phyloP scores from a whole-genome alignment of 768 basidiomycete species.

The Cantharellus anzutake region DNA sequence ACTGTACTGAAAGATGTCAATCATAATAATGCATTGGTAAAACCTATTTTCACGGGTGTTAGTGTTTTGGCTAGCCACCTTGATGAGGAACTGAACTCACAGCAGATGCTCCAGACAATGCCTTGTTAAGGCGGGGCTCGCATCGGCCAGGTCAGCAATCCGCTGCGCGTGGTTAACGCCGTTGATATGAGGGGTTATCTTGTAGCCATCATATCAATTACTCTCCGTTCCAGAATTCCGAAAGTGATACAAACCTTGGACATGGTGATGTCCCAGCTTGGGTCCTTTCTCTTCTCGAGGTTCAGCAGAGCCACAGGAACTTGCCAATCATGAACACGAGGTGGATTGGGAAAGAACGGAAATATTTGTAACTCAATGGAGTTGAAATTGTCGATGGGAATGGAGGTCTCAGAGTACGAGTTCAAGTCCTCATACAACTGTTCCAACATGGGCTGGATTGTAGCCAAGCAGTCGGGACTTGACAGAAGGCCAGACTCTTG shows the following conservation, averaged over 20 bases:
- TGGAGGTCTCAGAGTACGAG: slow-evolving; percentile 91
- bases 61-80: background rate
- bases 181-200: slow-evolving; percentile 71
- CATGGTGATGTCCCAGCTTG: slow-evolving; percentile 94
- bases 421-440: slow-evolving; percentile 95
- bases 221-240: background rate
- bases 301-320: slow-evolving; percentile 84
- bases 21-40: slow-evolving; percentile 90
- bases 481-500: slow-evolving; percentile 85
- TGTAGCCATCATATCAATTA: background rate
- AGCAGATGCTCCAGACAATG: slow-evolving; percentile 82
- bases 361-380: slow-evolving; percentile 92
- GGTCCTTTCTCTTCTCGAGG: slow-evolving; percentile 58
- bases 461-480: slow-evolving; percentile 37
- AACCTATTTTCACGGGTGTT: slow-evolving; percentile 33
- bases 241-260: slow-evolving; percentile 34
- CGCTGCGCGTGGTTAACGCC: slow-evolving; percentile 81
- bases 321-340: slow-evolving; percentile 80
- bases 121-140: slow-evolving; percentile 62
- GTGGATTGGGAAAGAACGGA: slow-evolving; percentile 91
- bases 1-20: slow-evolving; percentile 94
- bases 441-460: slow-evolving; percentile 72
- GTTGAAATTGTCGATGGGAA: slow-evolving; percentile 75
- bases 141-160: slow-evolving; percentile 83
- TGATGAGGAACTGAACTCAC: slow-evolving; percentile 26